A percentile compares a stretch with the other conserved stretches of the same genome.
These are phyloP conservation scores for Aspergillus chevalieri DNA, from an alignment of 2,329 filamentous ascomycete genomes.

Conservation along the genomic window DNA sequence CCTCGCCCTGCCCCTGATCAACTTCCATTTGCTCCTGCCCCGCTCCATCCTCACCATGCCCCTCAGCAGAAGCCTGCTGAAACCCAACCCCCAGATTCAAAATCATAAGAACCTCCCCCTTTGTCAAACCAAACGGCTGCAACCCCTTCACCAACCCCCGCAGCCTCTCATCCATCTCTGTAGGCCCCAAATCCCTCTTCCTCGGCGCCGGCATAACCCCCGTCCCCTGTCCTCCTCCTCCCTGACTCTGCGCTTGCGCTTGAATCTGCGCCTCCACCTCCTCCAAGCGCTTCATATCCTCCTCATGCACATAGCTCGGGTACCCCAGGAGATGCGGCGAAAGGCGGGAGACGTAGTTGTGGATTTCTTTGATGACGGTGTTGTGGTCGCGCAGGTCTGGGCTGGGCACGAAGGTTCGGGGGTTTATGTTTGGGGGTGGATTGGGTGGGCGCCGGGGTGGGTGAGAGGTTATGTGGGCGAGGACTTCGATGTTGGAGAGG, in stretches of 20 bases:
- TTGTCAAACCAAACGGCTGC: conserved; percentile 38
- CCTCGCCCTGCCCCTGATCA: conserved; percentile 3
- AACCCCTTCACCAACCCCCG: conserved; percentile 31
- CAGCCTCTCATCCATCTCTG: conserved; percentile 34
- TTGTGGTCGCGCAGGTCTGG: conserved; percentile 42
- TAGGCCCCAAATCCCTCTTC: conserved; percentile 7
- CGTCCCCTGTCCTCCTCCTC: conserved; percentile 10
- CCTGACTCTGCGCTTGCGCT: conserved; percentile 29
- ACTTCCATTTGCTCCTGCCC: conserved; percentile 7
- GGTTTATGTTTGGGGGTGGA: conserved; percentile 31
- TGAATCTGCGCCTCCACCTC: conserved; percentile 33
- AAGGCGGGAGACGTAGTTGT: conserved; percentile 36
- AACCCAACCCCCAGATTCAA: conserved; percentile 41
- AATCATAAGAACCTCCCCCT: conserved; percentile 43
- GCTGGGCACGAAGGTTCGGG: conserved; percentile 33
- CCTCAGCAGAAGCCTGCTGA: conserved; percentile 1
- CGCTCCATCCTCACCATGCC: not conserved
- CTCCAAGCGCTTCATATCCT: conserved; percentile 28
- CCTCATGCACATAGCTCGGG: conserved; percentile 22
- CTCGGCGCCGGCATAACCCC: no score
- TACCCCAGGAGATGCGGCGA: conserved; percentile 36
- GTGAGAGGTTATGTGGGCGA: conserved; percentile 35
- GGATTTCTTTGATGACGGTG: conserved; percentile 42
- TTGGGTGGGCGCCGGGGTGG: conserved; percentile 37
- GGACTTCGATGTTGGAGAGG: conserved; percentile 41